Conservation (phyloP, 1,284 basidiomycete genomes). For the Ceratobasidium sp. region DNA sequence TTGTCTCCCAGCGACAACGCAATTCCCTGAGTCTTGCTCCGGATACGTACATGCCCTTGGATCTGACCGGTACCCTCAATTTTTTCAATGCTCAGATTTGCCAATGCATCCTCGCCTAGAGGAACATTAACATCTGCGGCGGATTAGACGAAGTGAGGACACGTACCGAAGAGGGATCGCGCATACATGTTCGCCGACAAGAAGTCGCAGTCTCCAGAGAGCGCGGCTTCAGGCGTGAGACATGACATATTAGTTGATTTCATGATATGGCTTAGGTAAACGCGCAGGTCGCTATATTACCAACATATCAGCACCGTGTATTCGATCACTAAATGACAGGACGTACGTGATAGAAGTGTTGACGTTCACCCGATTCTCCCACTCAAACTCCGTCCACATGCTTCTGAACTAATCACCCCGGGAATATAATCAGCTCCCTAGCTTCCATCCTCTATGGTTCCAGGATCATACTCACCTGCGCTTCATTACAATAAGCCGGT, state of each 20-base stretch:
- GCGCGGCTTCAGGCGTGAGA: constrained; percentile 92
- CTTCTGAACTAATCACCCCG: constrained; percentile 80
- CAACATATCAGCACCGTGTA: constrained; percentile 25
- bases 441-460: neutral
- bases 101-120: constrained; percentile 93
- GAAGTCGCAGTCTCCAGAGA: constrained; percentile 94
- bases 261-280: constrained; percentile 92
- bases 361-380: constrained; percentile 98
- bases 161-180: constrained; percentile 86
- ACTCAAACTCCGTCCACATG: constrained; percentile 99
- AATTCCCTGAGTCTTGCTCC: constrained; percentile 96
- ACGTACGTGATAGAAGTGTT: constrained; percentile 83
- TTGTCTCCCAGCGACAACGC: constrained; percentile 93
- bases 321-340: constrained; percentile 11
- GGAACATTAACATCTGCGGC: neutral
- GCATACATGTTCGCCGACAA: constrained; percentile 95
- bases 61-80: constrained; percentile 83
- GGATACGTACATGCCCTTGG: constrained; percentile 91
- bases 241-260: constrained; percentile 96
- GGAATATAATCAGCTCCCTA: constrained; percentile 14
- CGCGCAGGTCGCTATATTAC: constrained; percentile 75
- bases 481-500: constrained; percentile 95
- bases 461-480: constrained; percentile 73
- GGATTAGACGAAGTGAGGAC: neutral
- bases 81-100: constrained; percentile 95